Conservation (phyloP, 139 green algal species). For the Spirogloea muscicola region DNA sequence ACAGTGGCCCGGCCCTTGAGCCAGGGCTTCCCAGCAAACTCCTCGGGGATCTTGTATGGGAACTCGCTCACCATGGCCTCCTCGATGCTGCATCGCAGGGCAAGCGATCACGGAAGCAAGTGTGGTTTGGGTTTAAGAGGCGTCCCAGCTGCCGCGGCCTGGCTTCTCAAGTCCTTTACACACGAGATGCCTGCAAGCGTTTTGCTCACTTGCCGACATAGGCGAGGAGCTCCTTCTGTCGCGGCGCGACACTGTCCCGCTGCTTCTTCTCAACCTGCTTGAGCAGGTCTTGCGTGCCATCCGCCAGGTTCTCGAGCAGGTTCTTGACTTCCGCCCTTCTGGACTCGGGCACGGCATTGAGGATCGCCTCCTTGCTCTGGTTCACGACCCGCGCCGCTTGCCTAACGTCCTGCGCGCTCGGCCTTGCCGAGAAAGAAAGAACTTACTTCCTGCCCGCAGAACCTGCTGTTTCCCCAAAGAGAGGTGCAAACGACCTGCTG, state of each 20-base stretch:
- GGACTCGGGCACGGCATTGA: slow-evolving; percentile 19
- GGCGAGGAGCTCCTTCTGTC: slow-evolving; percentile 76
- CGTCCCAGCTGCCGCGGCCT: background rate
- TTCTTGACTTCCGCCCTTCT: slow-evolving; percentile 41
- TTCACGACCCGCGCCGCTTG: slow-evolving; percentile 57
- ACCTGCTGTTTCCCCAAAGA: background rate
- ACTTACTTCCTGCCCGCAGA: background rate
- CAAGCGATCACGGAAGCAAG: background rate
- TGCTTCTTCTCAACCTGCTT: slow-evolving; percentile 68
- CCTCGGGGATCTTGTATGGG: slow-evolving; percentile 80
- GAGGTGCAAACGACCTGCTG: too few species aligned
- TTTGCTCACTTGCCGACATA: slow-evolving; percentile 62
- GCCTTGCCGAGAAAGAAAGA: too few species aligned
- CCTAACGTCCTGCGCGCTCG: slow-evolving; percentile 57
- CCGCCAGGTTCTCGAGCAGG: slow-evolving; percentile 52
- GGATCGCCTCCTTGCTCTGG: slow-evolving; percentile 53
- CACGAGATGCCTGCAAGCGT: background rate
- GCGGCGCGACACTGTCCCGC: slow-evolving; percentile 67
- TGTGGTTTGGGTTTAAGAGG: background rate
- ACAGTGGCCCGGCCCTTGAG: slow-evolving; percentile 91
- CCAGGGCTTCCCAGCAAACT: slow-evolving; percentile 82
- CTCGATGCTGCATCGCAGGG: slow-evolving; percentile 60
- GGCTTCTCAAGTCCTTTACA: background rate
- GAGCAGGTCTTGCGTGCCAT: slow-evolving; percentile 66
- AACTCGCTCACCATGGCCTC: slow-evolving; percentile 92